Conservation (phyloP, 495 filamentous ascomycete species). For the Tuber magnatum region DNA sequence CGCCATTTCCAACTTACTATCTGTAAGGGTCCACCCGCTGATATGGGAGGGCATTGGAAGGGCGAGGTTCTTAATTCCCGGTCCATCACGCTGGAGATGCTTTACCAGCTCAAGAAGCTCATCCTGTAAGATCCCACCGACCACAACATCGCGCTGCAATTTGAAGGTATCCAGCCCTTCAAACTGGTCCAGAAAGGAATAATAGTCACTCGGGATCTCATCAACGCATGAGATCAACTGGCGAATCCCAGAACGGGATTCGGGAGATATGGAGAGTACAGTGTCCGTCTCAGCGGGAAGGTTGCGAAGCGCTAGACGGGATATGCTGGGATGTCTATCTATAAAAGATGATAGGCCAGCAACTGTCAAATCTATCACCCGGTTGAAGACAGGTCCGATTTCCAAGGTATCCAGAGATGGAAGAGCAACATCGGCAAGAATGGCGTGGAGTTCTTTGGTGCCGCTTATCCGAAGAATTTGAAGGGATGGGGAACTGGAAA, state of each 20-base stretch:
- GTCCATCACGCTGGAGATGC: conserved; percentile 19
- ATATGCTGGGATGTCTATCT: conserved; percentile 19
- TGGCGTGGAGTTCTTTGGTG: conserved; percentile 27
- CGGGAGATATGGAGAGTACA: conserved; percentile 12
- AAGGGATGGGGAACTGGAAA: conserved; percentile 21
- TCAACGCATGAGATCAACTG: conserved; percentile 31
- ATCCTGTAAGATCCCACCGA: conserved; percentile 16
- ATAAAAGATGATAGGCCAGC: conserved; percentile 26
- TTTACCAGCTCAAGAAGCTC: conserved; percentile 21
- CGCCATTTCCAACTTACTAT: conserved; percentile 19
- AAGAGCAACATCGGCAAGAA: conserved; percentile 20
- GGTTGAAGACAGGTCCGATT: conserved; percentile 26
- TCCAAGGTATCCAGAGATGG: conserved; percentile 24
- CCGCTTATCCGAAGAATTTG: conserved; percentile 23
- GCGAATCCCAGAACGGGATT: conserved; percentile 21
- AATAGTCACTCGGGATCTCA: conserved; percentile 28
- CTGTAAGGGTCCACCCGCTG: conserved; percentile 18
- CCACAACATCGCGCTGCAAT: conserved; percentile 24
- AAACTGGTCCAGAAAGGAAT: conserved; percentile 24
- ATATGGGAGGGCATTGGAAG: conserved; percentile 33
- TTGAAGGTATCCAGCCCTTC: conserved; percentile 26
- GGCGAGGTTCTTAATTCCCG: conserved; percentile 27
- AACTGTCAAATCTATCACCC: conserved; percentile 27
- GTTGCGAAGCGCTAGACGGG: conserved; percentile 25
- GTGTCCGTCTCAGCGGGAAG: conserved; percentile 19